Base-by-base conservation (phyloP, 768 basidiomycete species). In the Termitomyces sp. region DNA sequence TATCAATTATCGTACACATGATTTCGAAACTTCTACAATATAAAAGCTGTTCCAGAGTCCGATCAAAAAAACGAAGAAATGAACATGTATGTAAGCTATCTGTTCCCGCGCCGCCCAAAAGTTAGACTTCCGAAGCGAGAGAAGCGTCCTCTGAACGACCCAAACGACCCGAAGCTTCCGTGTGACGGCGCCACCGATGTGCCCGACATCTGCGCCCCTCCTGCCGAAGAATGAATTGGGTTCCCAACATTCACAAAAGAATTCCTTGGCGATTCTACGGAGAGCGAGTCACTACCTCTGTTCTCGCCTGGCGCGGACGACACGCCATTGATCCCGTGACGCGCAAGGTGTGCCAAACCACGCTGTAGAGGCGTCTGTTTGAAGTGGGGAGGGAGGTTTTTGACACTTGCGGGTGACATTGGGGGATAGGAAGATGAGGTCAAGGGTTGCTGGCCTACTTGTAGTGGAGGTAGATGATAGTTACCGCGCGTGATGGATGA, bases 281-380 rank as follows among this genome's bases (percentile, higher is more conserved):
- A 87, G 22, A 86, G 69, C 2, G 83, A 81, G 67, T 87, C 87
- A 58, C 79, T 81, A 1, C 78, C 82, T 5, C 74, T 76, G 37
- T 72, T 73, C 44, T 91, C 90, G 4, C 83, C 84, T 37, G 89
- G 90, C 7, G 88, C 88, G 1, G 88, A 90, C 27, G 91, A 82
- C 5, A 94, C 86, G 1, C 88, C 91, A 45, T 85, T 87, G 71
- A 94, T 88, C 10, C 92, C 92, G 66, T 93, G 89, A 27, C 89
- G 81, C 18, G 91, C 84, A 6, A 94, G 78, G 62, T 93, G 87
- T 5, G 91, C 92, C 0, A 93, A 79, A 60, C 92, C 88, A 18
- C 88, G 80, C 62, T 93, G 91, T 20, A 94, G 75, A 2, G 88
- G 88, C 0, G 92, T 92, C 64, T 86, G 86, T 62, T 86, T 86